These are phyloP conservation scores for Stagonosporopsis tanaceti DNA, from an alignment of 2,329 filamentous ascomycete genomes.

Conservation along the genomic window DNA sequence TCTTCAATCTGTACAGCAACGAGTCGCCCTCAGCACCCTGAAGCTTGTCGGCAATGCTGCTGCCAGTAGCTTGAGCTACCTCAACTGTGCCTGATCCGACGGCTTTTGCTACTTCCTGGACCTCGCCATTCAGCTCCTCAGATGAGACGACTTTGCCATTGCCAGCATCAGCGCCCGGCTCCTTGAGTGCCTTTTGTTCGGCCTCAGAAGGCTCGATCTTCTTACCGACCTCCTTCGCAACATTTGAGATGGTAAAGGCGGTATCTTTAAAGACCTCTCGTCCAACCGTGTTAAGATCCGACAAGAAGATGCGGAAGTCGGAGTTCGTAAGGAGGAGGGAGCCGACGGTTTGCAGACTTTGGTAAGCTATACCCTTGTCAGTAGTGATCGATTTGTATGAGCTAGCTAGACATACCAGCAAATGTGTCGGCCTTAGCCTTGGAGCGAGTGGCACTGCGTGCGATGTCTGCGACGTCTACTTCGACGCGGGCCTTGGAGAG, in stretches of 20 bases:
- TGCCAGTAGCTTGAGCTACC: conserved; percentile 65
- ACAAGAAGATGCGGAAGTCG: conserved; percentile 86
- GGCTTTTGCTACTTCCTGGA: conserved; percentile 55
- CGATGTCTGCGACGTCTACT: conserved; percentile 71
- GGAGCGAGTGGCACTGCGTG: conserved; percentile 66
- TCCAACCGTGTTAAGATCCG: conserved; percentile 79
- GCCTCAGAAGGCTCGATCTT: conserved; percentile 73
- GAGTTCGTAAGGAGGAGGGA: conserved; percentile 87
- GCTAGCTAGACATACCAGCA: conserved; percentile 62
- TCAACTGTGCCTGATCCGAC: conserved; percentile 56
- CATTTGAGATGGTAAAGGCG: conserved; percentile 78
- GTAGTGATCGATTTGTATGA: not conserved
- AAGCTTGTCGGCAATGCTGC: conserved; percentile 78
- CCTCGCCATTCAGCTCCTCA: conserved; percentile 66
- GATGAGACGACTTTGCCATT: conserved; percentile 60
- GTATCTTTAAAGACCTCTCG: conserved; percentile 88
- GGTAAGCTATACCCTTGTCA: conserved; percentile 66
- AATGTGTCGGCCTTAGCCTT: conserved; percentile 75
- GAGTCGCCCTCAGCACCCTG: conserved; percentile 76
- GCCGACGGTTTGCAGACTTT: conserved; percentile 83
- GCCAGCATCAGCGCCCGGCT: conserved; percentile 58
- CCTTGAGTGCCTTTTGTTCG: conserved; percentile 64
- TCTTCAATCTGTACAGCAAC: conserved; percentile 77
- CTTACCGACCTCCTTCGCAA: conserved; percentile 77
- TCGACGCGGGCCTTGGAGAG: conserved; percentile 75